Base-by-base conservation (phyloP, 2,329 filamentous ascomycete genomes). In the Colletotrichum sp. region DNA sequence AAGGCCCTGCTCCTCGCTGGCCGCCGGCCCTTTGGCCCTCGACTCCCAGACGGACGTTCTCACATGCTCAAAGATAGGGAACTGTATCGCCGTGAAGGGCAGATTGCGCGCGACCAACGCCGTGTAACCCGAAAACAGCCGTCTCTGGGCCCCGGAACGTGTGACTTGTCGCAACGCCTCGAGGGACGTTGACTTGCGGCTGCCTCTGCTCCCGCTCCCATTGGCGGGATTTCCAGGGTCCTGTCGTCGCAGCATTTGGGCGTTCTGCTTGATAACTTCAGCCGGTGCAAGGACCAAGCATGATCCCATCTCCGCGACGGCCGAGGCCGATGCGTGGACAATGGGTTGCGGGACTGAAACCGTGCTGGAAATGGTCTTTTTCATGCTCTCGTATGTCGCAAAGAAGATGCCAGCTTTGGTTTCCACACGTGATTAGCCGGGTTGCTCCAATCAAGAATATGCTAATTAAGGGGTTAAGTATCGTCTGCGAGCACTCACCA, bases 181-280 rank as follows among this genome's bases (percentile, higher is more conserved):
- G n/a, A 90, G 79, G 1, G 89, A 91, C 1, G 87, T 88, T 6
- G 85, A 86, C 8, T 22, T 52, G 44, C 28, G 44, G 19, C 52
- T 68, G 28, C 59, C 30, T n/a, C 44, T 39, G 16, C 57, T 39
- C 34, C 34, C 44, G 13, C 19, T 32, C 44, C 59, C 28, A 34
- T 36, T 68, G 48, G 48, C 66, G 52, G 44, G 16, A 9, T 27
- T 36, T 19, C 57, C 19, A 75, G 79, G 27, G 77, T 80, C 80
- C 72, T 48, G 44, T 48, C 77, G 81, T 36, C 81, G 87, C 1
- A 97, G 88, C 90, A 98, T 96, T 84, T 98, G 96, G 0, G 96
- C 95, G 84, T 98, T 98, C 82, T 98, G 96, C 86, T 98, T 98
- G 78, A 98, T 91, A 9, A 98, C 95, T 83, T 98, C 96, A 16